These are phyloP conservation scores for Arthrobotrys conoides DNA, from an alignment of 2,329 filamentous ascomycete genomes.

Conservation along the genomic window DNA sequence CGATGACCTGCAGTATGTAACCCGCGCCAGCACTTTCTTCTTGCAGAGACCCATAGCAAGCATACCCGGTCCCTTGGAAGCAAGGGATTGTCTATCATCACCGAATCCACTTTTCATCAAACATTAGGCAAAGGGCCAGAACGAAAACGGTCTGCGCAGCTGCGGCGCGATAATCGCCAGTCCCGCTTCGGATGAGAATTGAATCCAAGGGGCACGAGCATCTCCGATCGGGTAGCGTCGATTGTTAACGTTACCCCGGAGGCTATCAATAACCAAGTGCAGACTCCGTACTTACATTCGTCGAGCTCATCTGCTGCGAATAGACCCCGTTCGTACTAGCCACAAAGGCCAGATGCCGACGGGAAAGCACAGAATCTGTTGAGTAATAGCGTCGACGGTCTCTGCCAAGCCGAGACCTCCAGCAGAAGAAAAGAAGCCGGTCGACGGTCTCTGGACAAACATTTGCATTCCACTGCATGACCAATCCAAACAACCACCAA, in stretches of 20 bases:
- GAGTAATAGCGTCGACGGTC: slow-evolving; percentile 42
- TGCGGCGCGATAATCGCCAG: slow-evolving; percentile 15
- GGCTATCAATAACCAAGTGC: too few relatives aligned
- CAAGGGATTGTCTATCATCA: slow-evolving; percentile 46
- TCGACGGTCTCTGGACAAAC: not conserved
- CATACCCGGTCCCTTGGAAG: slow-evolving; percentile 19
- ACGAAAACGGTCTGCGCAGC: slow-evolving; percentile 20
- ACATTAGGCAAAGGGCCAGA: slow-evolving; percentile 25
- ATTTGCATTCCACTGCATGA: slow-evolving; percentile 13
- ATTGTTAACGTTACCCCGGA: slow-evolving; percentile 1
- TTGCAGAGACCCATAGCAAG: slow-evolving; percentile 23
- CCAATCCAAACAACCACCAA: slow-evolving; percentile 27
- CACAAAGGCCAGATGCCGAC: slow-evolving; percentile 35
- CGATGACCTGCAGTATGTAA: slow-evolving; percentile 57
- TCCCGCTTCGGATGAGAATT: not conserved
- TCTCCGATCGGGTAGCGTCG: slow-evolving; percentile 28
- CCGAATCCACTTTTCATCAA: slow-evolving; percentile 26
- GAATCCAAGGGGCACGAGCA: slow-evolving; percentile 25
- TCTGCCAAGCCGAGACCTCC: slow-evolving; percentile 22
- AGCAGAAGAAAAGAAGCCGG: not conserved
- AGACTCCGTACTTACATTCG: too few relatives aligned
- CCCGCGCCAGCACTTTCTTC: slow-evolving; percentile 12
- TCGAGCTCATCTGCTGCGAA: slow-evolving; percentile 27
- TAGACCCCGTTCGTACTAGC: slow-evolving; percentile 17
- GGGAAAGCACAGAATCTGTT: slow-evolving; percentile 31